Evolutionary conservation across 2,329 filamentous ascomycete genomes (phyloP).

Genomic region (Nothopassalora personata): DNA sequence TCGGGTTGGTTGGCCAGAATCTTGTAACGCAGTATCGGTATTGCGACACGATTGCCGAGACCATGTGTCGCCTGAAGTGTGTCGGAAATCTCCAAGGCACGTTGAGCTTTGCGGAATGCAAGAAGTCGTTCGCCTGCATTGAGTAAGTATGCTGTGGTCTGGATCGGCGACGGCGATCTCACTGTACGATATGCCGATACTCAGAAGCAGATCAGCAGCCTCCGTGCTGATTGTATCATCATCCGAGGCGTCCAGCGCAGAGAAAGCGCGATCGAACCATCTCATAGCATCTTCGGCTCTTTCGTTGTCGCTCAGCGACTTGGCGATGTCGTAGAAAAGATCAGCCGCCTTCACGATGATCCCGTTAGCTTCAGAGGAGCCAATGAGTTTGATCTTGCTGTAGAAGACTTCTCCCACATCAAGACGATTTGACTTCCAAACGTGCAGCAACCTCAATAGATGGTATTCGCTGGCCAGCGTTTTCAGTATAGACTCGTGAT

Average conservation of each 20-base stretch:
- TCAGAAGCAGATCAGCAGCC: conserved; percentile 59
- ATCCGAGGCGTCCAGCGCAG: conserved; percentile 53
- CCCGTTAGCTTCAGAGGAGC: conserved; percentile 43
- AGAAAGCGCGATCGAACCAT: conserved; percentile 69
- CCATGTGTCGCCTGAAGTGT: conserved; percentile 61
- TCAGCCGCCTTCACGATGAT: conserved; percentile 60
- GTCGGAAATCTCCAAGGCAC: conserved; percentile 53
- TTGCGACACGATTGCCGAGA: conserved; percentile 52
- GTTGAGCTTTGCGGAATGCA: conserved; percentile 35
- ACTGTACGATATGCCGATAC: conserved; percentile 56
- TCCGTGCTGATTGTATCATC: conserved; percentile 54
- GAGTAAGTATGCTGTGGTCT: conserved; percentile 1
- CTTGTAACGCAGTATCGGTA: conserved; percentile 64
- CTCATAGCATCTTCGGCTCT: conserved; percentile 54
- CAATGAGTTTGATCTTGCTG: conserved; percentile 47
- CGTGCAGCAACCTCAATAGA: conserved; percentile 61
- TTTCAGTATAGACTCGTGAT: conserved; percentile 22
- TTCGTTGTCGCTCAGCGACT: conserved; percentile 48
- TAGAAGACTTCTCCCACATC: conserved; percentile 78
- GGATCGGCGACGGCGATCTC: conserved; percentile 1
- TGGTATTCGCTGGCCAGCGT: conserved; percentile 58
- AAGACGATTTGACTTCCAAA: conserved; percentile 68
- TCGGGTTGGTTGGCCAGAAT: conserved; percentile 48
- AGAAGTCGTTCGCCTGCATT: neutral
- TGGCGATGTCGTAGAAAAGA: conserved; percentile 67